Base-by-base conservation (phyloP, 352 stramenopile genomes). In the Phytopythium ostracodes region DNA sequence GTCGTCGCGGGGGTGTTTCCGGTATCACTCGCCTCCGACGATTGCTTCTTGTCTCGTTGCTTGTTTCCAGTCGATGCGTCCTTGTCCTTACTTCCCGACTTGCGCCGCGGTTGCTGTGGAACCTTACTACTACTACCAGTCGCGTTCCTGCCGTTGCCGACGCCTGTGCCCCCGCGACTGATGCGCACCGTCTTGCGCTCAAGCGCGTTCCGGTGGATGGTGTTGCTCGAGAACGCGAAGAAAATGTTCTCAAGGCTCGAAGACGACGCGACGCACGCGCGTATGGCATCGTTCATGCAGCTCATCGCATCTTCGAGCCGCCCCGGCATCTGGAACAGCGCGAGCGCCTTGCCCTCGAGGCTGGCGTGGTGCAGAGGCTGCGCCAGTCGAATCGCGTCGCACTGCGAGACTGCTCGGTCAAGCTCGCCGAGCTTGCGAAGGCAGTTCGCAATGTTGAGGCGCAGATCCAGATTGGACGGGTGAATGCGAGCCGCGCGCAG, bases 391-490 rank as follows among this genome's bases (percentile, higher is more conserved):
- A 93, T 85, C 11, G 53, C 47, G 51, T 87, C 71, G 44, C 80
- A 91, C 42, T 91, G 84, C 3, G 55, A 54, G 42, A 91, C 77
- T 0, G 84, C 81, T 12, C 69, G 66, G 20, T 38, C 24, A 18
- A 78, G 60, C n/a, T 81, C 67, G 14, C 63, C 57, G 40, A 85
- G 65, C 27, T 82, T 83, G 2, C 80, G 69, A 47, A 93, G 70
- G 42, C 81, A 88, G 44, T 87, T 87, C 2, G 75, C 78, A 24
- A 93, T 72, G 47, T 93, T 90, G 33, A 93, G 70, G 1, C 81
- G 75, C 15, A 91, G 51, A 29, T 87, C 75, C 17, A 73, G 56
- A 51, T 85, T 89, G 0, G 72, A 85, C 14, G 81, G 84, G 33
- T 93, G 72, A 22, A 93, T 65, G 38, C 81, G 72, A 5, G 63